Percentiles rank a stretch among this genome's conserved stretches.
phyloP scores from a whole-genome alignment of 305 asterid species.

The Lippia alba region DNA sequence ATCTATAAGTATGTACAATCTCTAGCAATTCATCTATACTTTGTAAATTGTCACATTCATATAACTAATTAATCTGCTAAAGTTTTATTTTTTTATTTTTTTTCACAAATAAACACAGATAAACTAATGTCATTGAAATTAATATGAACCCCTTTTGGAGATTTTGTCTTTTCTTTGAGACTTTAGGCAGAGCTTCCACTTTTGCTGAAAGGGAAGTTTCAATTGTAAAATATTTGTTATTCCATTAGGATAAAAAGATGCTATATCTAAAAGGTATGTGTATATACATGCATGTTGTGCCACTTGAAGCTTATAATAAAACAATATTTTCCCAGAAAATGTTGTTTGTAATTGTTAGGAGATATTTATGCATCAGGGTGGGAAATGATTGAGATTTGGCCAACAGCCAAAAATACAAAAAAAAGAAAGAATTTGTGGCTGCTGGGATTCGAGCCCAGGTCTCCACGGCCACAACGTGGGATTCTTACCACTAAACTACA shows the following conservation, averaged over 20 bases:
- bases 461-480: slow-evolving; percentile 99
- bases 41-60: no score
- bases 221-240: background rate
- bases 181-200: slow-evolving; percentile 1
- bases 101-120: background rate
- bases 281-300: no score
- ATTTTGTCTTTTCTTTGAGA: slow-evolving; percentile 10
- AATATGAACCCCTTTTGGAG: background rate
- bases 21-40: no score
- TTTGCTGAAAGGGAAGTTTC: slow-evolving; percentile 23
- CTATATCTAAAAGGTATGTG: no score
- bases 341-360: background rate
- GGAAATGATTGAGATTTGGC: background rate
- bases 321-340: no score
- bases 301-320: no score
- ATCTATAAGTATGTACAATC: no score
- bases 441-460: slow-evolving; percentile 99
- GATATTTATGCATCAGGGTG: background rate
- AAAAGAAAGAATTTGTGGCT: slow-evolving; percentile 54
- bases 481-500: slow-evolving; percentile 99
- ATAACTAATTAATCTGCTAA: background rate
- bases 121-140: background rate
- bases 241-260: background rate
- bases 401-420: background rate
- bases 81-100: no score